Base-by-base conservation (phyloP, 495 filamentous ascomycete species). In the Penicillium goetzii region DNA sequence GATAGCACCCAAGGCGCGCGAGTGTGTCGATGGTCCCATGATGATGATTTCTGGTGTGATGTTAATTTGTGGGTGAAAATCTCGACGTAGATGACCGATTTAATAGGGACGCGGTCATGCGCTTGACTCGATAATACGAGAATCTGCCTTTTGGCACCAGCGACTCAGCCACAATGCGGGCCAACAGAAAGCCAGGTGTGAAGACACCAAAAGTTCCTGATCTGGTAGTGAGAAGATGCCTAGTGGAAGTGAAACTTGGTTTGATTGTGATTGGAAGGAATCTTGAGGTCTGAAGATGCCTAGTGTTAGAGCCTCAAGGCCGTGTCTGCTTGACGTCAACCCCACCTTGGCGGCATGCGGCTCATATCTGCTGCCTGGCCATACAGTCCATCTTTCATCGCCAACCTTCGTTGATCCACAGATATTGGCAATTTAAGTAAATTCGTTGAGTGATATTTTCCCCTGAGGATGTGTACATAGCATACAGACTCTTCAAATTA, bases 1-100 rank as follows among this genome's bases (percentile, higher is more conserved):
- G 63, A 83, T 75, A n/a, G 78, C 76, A 56, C 76, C 76, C 19
- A 64, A 60, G 51, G 77, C 73, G 1, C 75, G 77, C 30, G 69
- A 70, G 43, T 61, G 61, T 32, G 10, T 28, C 12, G 52, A 28
- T 55, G 30, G 52, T 12, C 4, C n/a, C 32, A 55, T 55, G 19
- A 14, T 34, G 32, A 55, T 36, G 19, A 14, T 34, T n/a, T 55
- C 17, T 21, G 3, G 9, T 32, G 4, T 30, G 26, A 30, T 28
- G n/a, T 32, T 2, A 10, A 28, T 30, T 15, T 30, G 50, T 8
- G 43, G 7, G 2, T 25, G 21, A 14, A 47, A 47, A 0, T 3
- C 4, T 7, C 15, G 19, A n/a, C 2, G 43, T 14, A 12, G 4
- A 14, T 10, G 19, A 47, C 19, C 19, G 23, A 11, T n/a, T 4